Evolutionary conservation across 768 basidiomycete species (phyloP).

Genomic region (Mycena epipterygia): DNA sequence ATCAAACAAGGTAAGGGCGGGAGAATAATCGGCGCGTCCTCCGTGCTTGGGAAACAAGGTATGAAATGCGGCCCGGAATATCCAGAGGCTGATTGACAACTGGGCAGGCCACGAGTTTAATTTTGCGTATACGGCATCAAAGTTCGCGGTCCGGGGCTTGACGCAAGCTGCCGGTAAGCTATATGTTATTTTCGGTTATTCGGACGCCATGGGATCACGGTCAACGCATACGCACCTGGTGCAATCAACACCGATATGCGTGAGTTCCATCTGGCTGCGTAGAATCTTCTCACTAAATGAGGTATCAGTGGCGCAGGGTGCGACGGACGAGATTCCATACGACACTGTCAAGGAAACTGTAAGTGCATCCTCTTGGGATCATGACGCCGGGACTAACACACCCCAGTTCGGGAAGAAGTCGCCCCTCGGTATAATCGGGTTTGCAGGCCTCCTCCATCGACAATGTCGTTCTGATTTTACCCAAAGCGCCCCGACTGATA

Average conservation of each 20-base stretch:
- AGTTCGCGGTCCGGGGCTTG: constrained; percentile 41
- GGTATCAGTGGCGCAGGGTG: neutral
- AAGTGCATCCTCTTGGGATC: neutral
- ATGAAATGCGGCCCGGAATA: too few relatives aligned
- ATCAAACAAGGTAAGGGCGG: constrained; percentile 55
- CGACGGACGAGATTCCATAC: neutral
- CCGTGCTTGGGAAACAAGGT: constrained; percentile 33
- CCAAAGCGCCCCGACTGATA: neutral
- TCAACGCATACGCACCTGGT: constrained; percentile 45
- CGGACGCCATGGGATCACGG: constrained; percentile 40
- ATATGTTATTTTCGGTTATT: neutral
- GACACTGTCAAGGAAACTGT: neutral
- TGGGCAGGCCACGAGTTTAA: constrained; percentile 22
- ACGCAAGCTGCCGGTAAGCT: constrained; percentile 28
- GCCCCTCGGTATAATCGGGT: neutral
- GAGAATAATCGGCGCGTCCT: constrained; percentile 51
- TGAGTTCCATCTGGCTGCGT: neutral
- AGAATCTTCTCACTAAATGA: neutral
- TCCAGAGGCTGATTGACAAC: constrained; percentile 8
- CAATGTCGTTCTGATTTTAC: neutral
- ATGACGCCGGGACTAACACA: neutral
- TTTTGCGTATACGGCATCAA: constrained; percentile 45
- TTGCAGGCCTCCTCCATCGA: neutral
- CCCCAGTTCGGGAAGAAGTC: neutral
- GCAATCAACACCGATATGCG: constrained; percentile 29